Percentiles rank a stretch among this genome's conserved stretches.
These are phyloP conservation scores for Mycena maculata DNA, from an alignment of 768 basidiomycete species.

Conservation along the genomic window DNA sequence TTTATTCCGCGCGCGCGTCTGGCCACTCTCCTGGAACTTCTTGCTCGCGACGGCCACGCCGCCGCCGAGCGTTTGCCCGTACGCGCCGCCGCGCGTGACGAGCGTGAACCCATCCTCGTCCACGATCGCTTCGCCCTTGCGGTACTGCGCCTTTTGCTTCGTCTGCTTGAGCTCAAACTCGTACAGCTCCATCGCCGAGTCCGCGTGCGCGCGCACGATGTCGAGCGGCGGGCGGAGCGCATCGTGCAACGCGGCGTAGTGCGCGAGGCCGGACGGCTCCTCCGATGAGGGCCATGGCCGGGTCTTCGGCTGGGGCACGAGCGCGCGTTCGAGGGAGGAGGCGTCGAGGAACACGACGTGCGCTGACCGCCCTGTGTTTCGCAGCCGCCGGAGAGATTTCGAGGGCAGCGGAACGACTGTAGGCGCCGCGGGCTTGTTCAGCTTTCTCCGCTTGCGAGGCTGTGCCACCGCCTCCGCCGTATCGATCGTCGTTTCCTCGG, in stretches of 20 bases:
- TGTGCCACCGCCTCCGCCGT: slow-evolving; percentile 39
- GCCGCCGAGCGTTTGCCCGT: slow-evolving; percentile 89
- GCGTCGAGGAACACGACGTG: slow-evolving; percentile 80
- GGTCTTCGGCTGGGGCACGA: slow-evolving; percentile 64
- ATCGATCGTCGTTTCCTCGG: slow-evolving; percentile 46
- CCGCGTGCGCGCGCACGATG: slow-evolving; percentile 80
- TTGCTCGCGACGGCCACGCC: slow-evolving; percentile 76
- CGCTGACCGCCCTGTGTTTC: slow-evolving; percentile 72
- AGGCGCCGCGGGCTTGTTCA: slow-evolving; percentile 52
- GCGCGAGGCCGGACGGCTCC: slow-evolving; percentile 75
- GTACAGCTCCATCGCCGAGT: slow-evolving; percentile 79
- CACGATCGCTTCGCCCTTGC: slow-evolving; percentile 88
- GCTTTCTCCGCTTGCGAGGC: slow-evolving; percentile 55
- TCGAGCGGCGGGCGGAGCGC: slow-evolving; percentile 82
- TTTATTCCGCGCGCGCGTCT: slow-evolving; percentile 60
- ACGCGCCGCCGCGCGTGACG: slow-evolving; percentile 91
- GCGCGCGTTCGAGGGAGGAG: slow-evolving; percentile 75
- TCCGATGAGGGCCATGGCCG: slow-evolving; percentile 74
- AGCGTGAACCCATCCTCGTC: slow-evolving; percentile 97
- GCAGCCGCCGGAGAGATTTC: slow-evolving; percentile 63
- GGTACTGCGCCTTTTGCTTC: slow-evolving; percentile 73
- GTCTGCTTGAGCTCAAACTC: slow-evolving; percentile 76
- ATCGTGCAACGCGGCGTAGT: slow-evolving; percentile 74
- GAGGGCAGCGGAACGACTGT: slow-evolving; percentile 72
- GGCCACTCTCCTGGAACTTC: slow-evolving; percentile 69